A percentile compares a stretch with the other conserved stretches of the same genome.
These are phyloP conservation scores for Bathelium albidoporum DNA, from an alignment of 495 filamentous ascomycete species.

Conservation along the genomic window DNA sequence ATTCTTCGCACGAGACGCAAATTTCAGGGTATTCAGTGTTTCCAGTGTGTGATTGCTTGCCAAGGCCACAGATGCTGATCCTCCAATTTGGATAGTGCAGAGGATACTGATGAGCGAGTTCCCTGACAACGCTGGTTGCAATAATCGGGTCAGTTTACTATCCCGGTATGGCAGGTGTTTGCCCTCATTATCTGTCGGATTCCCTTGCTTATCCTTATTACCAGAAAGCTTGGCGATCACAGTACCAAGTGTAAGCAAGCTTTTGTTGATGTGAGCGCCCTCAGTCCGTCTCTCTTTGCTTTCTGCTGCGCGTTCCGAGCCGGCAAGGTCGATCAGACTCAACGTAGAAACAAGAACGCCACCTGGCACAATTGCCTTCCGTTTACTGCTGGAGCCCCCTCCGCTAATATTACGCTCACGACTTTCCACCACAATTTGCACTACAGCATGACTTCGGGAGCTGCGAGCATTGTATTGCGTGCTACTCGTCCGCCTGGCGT, in stretches of 20 bases:
- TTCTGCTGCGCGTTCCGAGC: constrained; percentile 91
- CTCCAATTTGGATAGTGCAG: constrained; percentile 76
- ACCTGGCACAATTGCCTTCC: constrained; percentile 62
- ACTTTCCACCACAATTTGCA: constrained; percentile 97
- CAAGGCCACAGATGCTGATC: constrained; percentile 41
- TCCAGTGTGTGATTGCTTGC: constrained; percentile 64
- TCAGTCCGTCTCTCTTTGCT: constrained; percentile 89
- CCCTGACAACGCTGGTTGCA: constrained; percentile 88
- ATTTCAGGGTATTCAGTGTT: constrained; percentile 92
- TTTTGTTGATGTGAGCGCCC: constrained; percentile 97
- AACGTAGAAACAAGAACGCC: constrained; percentile 92
- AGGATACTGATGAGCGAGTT: constrained; percentile 94
- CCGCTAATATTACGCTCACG: constrained; percentile 62
- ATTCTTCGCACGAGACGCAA: constrained; percentile 92
- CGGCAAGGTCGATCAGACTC: constrained; percentile 91
- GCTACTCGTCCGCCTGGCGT: constrained; percentile 77
- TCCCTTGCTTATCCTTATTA: constrained; percentile 64
- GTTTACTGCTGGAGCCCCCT: constrained; percentile 39
- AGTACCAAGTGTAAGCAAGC: constrained; percentile 84
- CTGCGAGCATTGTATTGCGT: constrained; percentile 95
- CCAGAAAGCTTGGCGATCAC: constrained; percentile 84
- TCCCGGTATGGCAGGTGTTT: constrained; percentile 94
- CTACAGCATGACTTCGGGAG: constrained; percentile 94
- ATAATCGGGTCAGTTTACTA: constrained; percentile 86
- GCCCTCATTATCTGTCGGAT: constrained; percentile 39